phyloP scores from a whole-genome alignment of 2,329 filamentous ascomycete genomes.

The Chaetomium sp. region DNA sequence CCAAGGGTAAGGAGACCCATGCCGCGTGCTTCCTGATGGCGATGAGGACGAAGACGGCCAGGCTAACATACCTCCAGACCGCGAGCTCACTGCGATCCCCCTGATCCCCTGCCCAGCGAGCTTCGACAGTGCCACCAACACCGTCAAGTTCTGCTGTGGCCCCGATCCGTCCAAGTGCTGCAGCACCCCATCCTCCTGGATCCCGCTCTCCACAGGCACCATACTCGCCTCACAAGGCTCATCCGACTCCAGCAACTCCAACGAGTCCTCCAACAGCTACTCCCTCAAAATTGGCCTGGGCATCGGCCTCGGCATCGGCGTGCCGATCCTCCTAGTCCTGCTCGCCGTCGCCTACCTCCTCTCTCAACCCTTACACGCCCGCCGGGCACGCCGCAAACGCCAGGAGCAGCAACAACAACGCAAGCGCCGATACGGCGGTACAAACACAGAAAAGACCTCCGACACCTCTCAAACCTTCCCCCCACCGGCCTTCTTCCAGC shows the following conservation, averaged over 20 bases:
- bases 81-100: conserved; percentile 1
- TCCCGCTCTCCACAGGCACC: conserved; percentile 8
- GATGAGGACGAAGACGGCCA: not conserved
- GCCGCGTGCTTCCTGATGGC: not conserved
- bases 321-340: conserved; percentile 19
- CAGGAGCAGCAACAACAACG: not conserved
- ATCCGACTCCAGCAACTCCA: not conserved
- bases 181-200: not conserved
- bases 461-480: not conserved
- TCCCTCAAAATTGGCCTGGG: conserved; percentile 15
- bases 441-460: conserved; percentile 5
- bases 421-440: not conserved
- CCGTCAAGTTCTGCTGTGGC: conserved; percentile 18
- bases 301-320: conserved; percentile 18
- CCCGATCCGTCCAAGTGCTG: conserved; percentile 14
- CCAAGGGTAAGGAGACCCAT: not conserved
- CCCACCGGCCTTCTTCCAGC: not conserved
- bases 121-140: not conserved
- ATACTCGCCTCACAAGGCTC: not conserved
- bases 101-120: conserved; percentile 14
- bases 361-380: conserved; percentile 3
- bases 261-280: not conserved
- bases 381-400: not conserved
- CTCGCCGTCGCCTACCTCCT: conserved; percentile 15
- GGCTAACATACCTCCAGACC: not conserved